Conservation (phyloP, 2,329 filamentous ascomycete species). For the Penicillium freii region DNA sequence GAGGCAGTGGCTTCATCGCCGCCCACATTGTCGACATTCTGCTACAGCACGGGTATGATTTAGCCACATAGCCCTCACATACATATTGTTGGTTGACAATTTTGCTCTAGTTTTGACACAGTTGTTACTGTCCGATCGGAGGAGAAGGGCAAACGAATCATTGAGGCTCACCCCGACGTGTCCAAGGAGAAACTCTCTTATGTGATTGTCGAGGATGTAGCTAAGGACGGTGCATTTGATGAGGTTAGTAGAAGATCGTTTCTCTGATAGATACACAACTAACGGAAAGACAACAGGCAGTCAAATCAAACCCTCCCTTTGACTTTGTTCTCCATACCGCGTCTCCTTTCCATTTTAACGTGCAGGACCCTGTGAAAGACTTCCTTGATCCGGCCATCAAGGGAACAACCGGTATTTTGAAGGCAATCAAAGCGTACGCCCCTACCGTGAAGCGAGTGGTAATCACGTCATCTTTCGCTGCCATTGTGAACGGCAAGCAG, state of each 20-base stretch:
- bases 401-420: conserved; percentile 62
- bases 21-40: conserved; percentile 62
- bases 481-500: conserved; percentile 54
- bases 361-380: conserved; percentile 66
- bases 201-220: conserved; percentile 70
- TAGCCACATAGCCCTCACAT: too few relatives aligned
- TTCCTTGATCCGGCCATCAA: conserved; percentile 62
- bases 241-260: conserved; percentile 36
- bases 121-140: conserved; percentile 63
- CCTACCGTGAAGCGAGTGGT: conserved; percentile 71
- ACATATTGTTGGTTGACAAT: not conserved
- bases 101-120: conserved; percentile 52
- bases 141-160: conserved; percentile 61
- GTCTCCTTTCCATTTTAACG: conserved; percentile 70
- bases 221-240: conserved; percentile 67
- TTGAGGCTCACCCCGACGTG: conserved; percentile 51
- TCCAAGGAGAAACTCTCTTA: conserved; percentile 61
- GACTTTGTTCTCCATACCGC: conserved; percentile 74
- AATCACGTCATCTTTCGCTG: conserved; percentile 68
- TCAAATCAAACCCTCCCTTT: conserved; percentile 63
- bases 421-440: conserved; percentile 59
- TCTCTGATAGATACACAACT: not conserved
- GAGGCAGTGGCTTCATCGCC: conserved; percentile 65
- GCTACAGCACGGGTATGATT: conserved; percentile 50
- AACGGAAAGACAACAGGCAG: conserved; percentile 39